Evolutionary conservation across 2,329 filamentous ascomycete genomes (phyloP), one percentile per base, ranked within the genome.

Genomic region (Coniochaeta prunicola): DNA sequence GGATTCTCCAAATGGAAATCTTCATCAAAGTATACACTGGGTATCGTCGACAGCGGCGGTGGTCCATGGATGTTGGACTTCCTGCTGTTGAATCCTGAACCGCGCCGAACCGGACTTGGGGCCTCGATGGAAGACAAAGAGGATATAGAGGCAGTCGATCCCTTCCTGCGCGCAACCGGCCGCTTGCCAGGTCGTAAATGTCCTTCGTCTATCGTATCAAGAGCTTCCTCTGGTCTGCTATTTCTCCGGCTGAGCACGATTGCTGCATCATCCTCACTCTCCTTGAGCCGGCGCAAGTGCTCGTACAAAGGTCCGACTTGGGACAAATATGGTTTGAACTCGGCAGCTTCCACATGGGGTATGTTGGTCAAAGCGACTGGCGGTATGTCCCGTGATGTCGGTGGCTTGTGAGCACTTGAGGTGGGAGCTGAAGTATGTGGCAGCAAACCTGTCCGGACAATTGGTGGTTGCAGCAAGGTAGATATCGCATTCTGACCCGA

Each of bases 1-100:
- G 94, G 94, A 63, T 99, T 97, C 69, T 99, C 94, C 8, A 99
- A 82, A 67, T 91, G 93, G 65, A 99, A 99, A 66, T 92, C 87
- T 34, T 96, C 90, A 58, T 97, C 94, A 66, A 97, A 97, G 70
- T 97, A 99, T 12, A 99, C 90, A 55, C 78, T 83, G 0, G 94
- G 94, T 48, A 99, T 96, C 0, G 92, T 97, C 4, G 92, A 94
- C 30, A 99, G 72, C 0, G 92, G 94, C 1, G 94, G 91, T 1
- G 90, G 86, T 0, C 89, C 89, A 61, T 92, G 89, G 0, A 81
- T 74, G 42, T 80, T 80, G 64, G 87, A 85, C 66, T 84, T 84
- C 59, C 75, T 73, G 36, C 36, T 42, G 26, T n/a, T 56, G 63
- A 79, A 80, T 21, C 75, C 74, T 7, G 78, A 76, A 62, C 77